Percentiles rank a stretch among this genome's conserved stretches.
Conservation (phyloP, 1,139 yeast genomes). For the Arxiozyma bovina region DNA sequence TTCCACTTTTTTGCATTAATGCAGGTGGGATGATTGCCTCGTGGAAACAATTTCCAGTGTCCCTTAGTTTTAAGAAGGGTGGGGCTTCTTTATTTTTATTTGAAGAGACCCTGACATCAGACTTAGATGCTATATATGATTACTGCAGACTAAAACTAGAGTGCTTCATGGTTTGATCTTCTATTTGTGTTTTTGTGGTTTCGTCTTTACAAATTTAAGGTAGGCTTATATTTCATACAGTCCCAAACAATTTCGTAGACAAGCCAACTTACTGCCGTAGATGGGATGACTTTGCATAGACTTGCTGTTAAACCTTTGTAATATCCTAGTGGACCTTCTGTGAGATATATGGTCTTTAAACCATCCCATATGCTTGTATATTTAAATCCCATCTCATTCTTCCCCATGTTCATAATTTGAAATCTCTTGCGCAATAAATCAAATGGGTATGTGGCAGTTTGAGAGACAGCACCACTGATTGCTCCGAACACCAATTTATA, state of each 20-base stretch:
- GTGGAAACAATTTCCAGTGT: too few relatives aligned
- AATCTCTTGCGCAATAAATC: constrained; percentile 82
- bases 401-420: constrained; percentile 76
- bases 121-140: too few relatives aligned
- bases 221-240: constrained; percentile 1
- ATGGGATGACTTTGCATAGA: constrained; percentile 57
- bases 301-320: constrained; percentile 72
- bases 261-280: constrained; percentile 87
- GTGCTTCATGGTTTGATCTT: neutral
- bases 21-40: too few relatives aligned
- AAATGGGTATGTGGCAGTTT: constrained; percentile 77
- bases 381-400: constrained; percentile 65
- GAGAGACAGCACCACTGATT: constrained; percentile 77
- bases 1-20: too few relatives aligned
- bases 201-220: neutral
- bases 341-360: constrained; percentile 50
- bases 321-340: constrained; percentile 75
- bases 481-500: constrained; percentile 69
- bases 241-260: constrained; percentile 57
- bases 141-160: too few relatives aligned
- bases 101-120: too few relatives aligned
- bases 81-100: too few relatives aligned
- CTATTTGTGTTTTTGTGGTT: neutral
- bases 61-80: too few relatives aligned
- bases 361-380: constrained; percentile 71